phyloP scores from a whole-genome alignment of 2,329 filamentous ascomycete species.

The Phaeosphaeria sp. region DNA sequence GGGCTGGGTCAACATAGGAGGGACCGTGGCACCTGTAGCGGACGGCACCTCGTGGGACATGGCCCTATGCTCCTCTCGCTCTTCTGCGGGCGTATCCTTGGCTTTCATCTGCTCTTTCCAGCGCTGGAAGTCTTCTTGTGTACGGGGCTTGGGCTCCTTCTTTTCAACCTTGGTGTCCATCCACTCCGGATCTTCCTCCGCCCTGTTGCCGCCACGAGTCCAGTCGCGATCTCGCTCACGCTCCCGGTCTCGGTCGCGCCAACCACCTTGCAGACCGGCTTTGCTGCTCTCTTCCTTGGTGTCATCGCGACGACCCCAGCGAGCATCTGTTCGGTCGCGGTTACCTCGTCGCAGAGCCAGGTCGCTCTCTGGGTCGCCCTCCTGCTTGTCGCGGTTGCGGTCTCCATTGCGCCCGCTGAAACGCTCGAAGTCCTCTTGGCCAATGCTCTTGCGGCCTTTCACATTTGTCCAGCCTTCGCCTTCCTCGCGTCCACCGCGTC shows the following conservation, averaged over 20 bases:
- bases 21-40: conserved; percentile 24
- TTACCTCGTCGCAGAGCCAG: conserved; percentile 65
- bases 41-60: conserved; percentile 23
- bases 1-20: conserved; percentile 50
- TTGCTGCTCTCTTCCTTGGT: conserved; percentile 55
- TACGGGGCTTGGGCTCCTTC: conserved; percentile 74
- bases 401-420: conserved; percentile 64
- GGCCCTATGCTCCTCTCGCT: conserved; percentile 52
- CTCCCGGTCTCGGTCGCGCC: conserved; percentile 55
- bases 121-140: conserved; percentile 89
- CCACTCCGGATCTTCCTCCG: conserved; percentile 82
- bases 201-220: conserved; percentile 60
- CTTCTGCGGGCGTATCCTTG: conserved; percentile 56
- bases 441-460: conserved; percentile 76
- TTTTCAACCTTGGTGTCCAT: conserved; percentile 72
- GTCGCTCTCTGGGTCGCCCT: conserved; percentile 49
- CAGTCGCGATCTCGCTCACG: conserved; percentile 59
- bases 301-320: conserved; percentile 74
- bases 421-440: conserved; percentile 73
- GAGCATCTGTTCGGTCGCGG: conserved; percentile 70
- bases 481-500: conserved; percentile 57
- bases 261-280: conserved; percentile 60
- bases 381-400: conserved; percentile 60
- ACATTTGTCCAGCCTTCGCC: conserved; percentile 77
- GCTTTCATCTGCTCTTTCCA: conserved; percentile 94